Evolutionary conservation across 31 red algal genomes (phyloP), one percentile per base, ranked within the genome.

Genomic region (Odonthalia washingtoniensis): DNA sequence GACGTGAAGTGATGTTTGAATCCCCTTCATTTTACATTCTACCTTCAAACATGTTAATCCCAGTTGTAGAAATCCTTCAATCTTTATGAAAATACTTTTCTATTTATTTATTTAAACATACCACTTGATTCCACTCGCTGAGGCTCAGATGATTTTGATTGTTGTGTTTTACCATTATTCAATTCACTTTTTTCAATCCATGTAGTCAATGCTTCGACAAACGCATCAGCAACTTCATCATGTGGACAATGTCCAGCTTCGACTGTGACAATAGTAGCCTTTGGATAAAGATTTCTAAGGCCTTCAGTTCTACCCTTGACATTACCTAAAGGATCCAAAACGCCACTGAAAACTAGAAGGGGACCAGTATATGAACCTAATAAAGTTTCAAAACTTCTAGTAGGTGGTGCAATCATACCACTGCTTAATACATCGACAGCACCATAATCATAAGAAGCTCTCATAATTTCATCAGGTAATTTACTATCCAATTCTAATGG

Each of bases 161-260:
- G 27, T 43, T 5, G 21, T 21, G 28, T 74, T 80, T 53, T 40
- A 42, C 42, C 72, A 41, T 42, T 77, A 46, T 4, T 65, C 36
- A n/a, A 60, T 34, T 86, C 74, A 38, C 34, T 70, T 26, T 3
- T 60, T 30, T 74, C 88, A 66, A 91, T 49, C 88, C 88, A 96
- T 4, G 36, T 43, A 21, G 67, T 61, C 27, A 96, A 38, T 14
- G 76, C 87, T 37, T 84, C 57, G 30, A 93, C 91, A 75, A 98
- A 91, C 40, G 31, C 63, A 0, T 80, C 85, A 0, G 93, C 77
- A 40, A 70, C 87, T 85, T 98, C 96, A 9, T 98, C 93, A 83
- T 98, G 96, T 0, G 96, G 93, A 42, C 96, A 98, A 72, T 98
- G 96, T 87, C 87, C 87, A 37, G 82, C 81, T 24, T 95, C 44